Conservation (phyloP, 176 grass and related monocot species). For the Coix lacrymajobi region DNA sequence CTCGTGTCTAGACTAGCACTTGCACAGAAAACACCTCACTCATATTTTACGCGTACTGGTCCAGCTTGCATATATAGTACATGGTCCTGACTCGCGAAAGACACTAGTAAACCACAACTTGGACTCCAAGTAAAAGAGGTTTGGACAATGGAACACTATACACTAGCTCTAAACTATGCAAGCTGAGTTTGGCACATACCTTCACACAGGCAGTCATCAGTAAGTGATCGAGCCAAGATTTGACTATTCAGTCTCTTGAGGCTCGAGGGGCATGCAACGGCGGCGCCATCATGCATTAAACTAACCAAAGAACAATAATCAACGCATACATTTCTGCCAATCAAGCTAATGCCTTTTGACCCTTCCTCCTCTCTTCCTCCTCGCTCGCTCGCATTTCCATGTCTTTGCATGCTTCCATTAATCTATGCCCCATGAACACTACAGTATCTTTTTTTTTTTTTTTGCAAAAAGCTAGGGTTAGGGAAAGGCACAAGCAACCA, state of each 20-base stretch:
- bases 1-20: background rate
- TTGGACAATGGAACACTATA: background rate
- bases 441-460: no score
- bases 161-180: background rate
- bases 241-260: slow-evolving; percentile 13
- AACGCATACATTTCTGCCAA: slow-evolving; percentile 20
- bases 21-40: background rate
- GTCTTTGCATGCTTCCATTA: slow-evolving; percentile 46
- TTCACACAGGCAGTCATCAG: background rate
- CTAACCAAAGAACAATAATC: slow-evolving; percentile 8
- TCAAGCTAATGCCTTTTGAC: slow-evolving; percentile 27
- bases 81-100: background rate
- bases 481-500: slow-evolving; percentile 27
- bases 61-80: background rate
- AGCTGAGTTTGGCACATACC: background rate
- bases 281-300: background rate
- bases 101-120: slow-evolving; percentile 22
- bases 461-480: slow-evolving; percentile 27
- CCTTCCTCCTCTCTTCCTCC: background rate
- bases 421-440: slow-evolving; percentile 15
- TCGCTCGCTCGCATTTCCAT: slow-evolving; percentile 8
- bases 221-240: background rate
- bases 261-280: background rate
- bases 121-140: background rate
- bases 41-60: background rate